phyloP scores from a whole-genome alignment of 2,329 filamentous ascomycete species.

The Fusarium nurragi region DNA sequence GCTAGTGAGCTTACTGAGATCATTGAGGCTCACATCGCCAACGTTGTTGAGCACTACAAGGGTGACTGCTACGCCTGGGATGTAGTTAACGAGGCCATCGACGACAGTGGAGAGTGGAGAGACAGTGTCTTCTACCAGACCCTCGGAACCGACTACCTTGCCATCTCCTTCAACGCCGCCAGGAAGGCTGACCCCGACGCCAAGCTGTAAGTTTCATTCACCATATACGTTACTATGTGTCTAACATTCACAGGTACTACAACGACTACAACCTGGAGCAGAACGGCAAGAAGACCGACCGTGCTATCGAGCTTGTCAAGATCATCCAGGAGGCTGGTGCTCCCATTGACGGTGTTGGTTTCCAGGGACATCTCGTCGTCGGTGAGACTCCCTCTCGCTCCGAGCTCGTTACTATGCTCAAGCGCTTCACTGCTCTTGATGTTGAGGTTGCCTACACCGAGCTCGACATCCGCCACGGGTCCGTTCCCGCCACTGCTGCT shows the following conservation, averaged over 20 bases:
- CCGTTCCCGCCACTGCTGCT: constrained; percentile 55
- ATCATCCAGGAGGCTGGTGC: constrained; percentile 58
- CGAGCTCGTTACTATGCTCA: constrained; percentile 57
- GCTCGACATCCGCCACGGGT: constrained; percentile 64
- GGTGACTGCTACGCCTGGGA: constrained; percentile 72
- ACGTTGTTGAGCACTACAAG: constrained; percentile 66
- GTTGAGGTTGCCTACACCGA: constrained; percentile 70
- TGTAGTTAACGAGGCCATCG: constrained; percentile 71
- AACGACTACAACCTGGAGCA: constrained; percentile 70
- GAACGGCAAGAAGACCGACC: constrained; percentile 57
- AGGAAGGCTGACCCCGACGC: constrained; percentile 63
- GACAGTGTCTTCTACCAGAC: constrained; percentile 63
- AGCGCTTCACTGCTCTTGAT: constrained; percentile 60
- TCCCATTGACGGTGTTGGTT: constrained; percentile 70
- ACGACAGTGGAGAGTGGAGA: constrained; percentile 65
- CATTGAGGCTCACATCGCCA: constrained; percentile 65
- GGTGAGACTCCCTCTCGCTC: constrained; percentile 59
- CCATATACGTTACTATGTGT: fast-evolving
- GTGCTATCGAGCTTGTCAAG: constrained; percentile 56
- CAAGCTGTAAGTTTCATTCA: constrained; percentile 55
- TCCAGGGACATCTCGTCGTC: constrained; percentile 69
- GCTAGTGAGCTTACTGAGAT: constrained; percentile 64
- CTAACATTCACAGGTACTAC: constrained; percentile 50
- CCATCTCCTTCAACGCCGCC: constrained; percentile 66
- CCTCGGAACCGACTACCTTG: constrained; percentile 66